Evolutionary conservation across 345 rosid species (phyloP).

Genomic region (Eutrema yunnanense): DNA sequence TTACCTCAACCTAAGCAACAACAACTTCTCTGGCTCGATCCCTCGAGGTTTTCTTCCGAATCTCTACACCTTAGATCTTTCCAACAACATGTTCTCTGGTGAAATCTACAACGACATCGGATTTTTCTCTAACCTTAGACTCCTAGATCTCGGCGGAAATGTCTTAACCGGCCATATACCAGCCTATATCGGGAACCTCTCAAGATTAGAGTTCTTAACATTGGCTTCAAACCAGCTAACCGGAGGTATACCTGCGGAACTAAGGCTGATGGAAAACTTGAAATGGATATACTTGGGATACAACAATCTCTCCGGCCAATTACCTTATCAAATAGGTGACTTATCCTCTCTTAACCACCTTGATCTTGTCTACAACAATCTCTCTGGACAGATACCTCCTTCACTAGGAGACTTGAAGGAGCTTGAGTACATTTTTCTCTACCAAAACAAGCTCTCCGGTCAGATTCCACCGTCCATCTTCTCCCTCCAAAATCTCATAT

Average conservation of each 20-base stretch:
- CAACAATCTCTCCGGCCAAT: constrained; percentile 75
- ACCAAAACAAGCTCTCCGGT: constrained; percentile 68
- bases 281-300: constrained; percentile 87
- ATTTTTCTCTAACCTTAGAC: constrained; percentile 41
- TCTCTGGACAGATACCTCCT: constrained; percentile 63
- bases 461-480: constrained; percentile 52
- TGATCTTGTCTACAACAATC: constrained; percentile 86
- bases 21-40: constrained; percentile 67
- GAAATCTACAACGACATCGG: constrained; percentile 48
- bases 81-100: constrained; percentile 76
- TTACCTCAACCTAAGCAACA: constrained; percentile 74
- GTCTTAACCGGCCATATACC: constrained; percentile 60
- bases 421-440: constrained; percentile 67
- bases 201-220: constrained; percentile 52
- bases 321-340: constrained; percentile 57
- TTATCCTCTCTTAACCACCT: constrained; percentile 58
- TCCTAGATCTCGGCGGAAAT: constrained; percentile 87
- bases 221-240: constrained; percentile 72
- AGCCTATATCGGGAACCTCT: constrained; percentile 38
- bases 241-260: constrained; percentile 48
- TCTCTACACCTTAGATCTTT: constrained; percentile 65
- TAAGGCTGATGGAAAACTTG: constrained; percentile 50
- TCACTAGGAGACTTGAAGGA: constrained; percentile 51
- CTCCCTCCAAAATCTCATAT: constrained; percentile 44
- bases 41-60: constrained; percentile 25